Evolutionary conservation across 495 filamentous ascomycete genomes (phyloP).

Genomic region (Alectoria sarmentosa): DNA sequence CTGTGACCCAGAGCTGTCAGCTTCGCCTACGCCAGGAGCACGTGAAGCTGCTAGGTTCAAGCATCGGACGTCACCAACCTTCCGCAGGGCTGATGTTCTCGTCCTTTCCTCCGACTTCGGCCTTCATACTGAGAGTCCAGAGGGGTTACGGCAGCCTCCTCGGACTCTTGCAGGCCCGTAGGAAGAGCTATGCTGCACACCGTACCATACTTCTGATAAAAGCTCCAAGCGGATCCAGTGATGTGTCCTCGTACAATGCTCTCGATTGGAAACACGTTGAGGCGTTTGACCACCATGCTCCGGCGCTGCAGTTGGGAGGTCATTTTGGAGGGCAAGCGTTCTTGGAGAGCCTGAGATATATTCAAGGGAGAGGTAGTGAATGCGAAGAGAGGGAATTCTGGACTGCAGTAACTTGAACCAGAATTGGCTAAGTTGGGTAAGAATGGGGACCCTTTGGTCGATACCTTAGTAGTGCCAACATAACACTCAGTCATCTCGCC

Average conservation of each 20-base stretch:
- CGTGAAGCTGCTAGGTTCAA: background rate
- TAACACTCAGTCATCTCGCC: constrained; percentile 11
- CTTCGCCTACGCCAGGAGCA: background rate
- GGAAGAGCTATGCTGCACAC: constrained; percentile 70
- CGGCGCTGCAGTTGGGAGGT: constrained; percentile 10
- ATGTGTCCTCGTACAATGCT: constrained; percentile 91
- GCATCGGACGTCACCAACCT: constrained; percentile 22
- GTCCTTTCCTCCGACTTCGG: constrained; percentile 74
- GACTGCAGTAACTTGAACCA: constrained; percentile 74
- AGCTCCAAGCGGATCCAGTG: constrained; percentile 85
- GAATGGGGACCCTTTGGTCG: constrained; percentile 72
- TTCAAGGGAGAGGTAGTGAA: constrained; percentile 66
- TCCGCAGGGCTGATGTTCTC: constrained; percentile 80
- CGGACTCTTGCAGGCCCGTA: constrained; percentile 61
- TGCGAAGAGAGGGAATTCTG: constrained; percentile 58
- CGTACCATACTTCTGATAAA: constrained; percentile 66
- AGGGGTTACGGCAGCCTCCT: constrained; percentile 62
- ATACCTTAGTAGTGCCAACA: constrained; percentile 11
- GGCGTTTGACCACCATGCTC: constrained; percentile 30
- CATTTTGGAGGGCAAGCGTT: constrained; percentile 42
- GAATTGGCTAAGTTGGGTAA: constrained; percentile 74
- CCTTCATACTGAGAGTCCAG: constrained; percentile 90
- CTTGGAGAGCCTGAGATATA: constrained; percentile 51
- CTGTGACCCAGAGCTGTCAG: constrained; percentile 31
- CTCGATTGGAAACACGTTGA: constrained; percentile 65